Percentiles rank a stretch among this genome's conserved stretches.
These are phyloP conservation scores for Cadophora sp. DNA, from an alignment of 2,329 filamentous ascomycete species.

Conservation along the genomic window DNA sequence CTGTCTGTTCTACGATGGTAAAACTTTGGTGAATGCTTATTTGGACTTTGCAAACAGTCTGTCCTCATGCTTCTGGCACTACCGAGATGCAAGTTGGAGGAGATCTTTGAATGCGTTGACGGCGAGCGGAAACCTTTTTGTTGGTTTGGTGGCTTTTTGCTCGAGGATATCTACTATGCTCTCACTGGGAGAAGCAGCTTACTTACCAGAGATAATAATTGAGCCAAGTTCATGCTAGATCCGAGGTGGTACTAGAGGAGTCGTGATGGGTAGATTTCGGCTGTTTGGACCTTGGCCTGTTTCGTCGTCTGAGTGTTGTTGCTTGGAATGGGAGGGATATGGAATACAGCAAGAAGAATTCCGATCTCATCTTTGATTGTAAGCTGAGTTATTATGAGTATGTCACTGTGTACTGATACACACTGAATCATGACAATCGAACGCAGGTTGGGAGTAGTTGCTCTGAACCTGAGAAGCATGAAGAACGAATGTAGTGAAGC, in stretches of 20 bases:
- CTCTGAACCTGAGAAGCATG: not conserved
- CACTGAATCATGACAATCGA: not conserved
- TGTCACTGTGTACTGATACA: not conserved
- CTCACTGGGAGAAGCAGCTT: not conserved
- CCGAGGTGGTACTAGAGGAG: not conserved
- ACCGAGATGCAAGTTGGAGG: not conserved
- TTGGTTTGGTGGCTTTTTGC: constrained; percentile 7
- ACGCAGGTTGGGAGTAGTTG: not conserved
- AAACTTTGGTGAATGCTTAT: not conserved
- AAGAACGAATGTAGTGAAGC: not conserved
- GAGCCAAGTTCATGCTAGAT: constrained; percentile 2
- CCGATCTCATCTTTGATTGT: not conserved
- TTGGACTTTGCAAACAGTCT: not conserved
- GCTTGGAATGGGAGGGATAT: not conserved
- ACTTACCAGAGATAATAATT: not conserved
- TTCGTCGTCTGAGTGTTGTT: not conserved
- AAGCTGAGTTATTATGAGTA: too few species aligned
- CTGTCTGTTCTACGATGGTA: not conserved
- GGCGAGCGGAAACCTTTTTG: not conserved
- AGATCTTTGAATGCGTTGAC: constrained; percentile 13
- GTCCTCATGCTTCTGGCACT: not conserved
- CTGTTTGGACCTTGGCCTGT: constrained; percentile 15
- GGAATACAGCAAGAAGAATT: not conserved
- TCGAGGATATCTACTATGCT: not conserved
- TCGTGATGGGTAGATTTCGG: constrained; percentile 7